These are phyloP conservation scores for Mycena polygramma DNA, from an alignment of 768 basidiomycete species.

Conservation along the genomic window DNA sequence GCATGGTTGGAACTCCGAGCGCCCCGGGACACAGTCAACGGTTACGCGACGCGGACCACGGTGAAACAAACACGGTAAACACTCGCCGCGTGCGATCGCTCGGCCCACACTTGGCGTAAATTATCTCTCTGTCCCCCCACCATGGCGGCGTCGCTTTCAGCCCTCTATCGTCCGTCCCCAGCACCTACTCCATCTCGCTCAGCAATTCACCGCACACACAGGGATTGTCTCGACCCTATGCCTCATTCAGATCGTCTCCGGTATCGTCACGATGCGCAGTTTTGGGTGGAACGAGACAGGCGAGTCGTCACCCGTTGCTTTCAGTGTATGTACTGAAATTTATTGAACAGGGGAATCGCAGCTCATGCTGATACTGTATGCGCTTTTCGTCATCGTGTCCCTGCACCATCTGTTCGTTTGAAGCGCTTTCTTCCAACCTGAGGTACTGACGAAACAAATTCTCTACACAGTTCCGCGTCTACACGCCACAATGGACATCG, in stretches of 20 bases:
- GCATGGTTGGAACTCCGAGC: too few relatives aligned
- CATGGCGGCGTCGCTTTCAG: neutral
- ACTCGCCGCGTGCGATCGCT: neutral
- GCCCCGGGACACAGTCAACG: too few relatives aligned
- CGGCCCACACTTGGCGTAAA: neutral
- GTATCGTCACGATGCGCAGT: neutral
- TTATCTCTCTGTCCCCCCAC: neutral
- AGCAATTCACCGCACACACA: neutral
- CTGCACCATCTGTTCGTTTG: neutral
- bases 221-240: neutral
- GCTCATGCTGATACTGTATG: neutral
- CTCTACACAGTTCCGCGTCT: neutral
- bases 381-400: neutral
- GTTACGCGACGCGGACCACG: too few relatives aligned
- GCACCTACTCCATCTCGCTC: neutral
- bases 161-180: neutral
- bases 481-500: neutral
- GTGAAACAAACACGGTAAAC: neutral
- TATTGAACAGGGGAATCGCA: neutral
- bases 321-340: neutral
- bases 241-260: neutral
- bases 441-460: neutral
- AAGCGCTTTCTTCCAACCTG: too few relatives aligned
- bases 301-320: neutral
- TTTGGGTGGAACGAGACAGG: neutral